Percentiles rank a stretch among this genome's conserved stretches.
These are phyloP conservation scores for Lichenothelia convexa DNA, from an alignment of 495 filamentous ascomycete genomes.

Conservation along the genomic window DNA sequence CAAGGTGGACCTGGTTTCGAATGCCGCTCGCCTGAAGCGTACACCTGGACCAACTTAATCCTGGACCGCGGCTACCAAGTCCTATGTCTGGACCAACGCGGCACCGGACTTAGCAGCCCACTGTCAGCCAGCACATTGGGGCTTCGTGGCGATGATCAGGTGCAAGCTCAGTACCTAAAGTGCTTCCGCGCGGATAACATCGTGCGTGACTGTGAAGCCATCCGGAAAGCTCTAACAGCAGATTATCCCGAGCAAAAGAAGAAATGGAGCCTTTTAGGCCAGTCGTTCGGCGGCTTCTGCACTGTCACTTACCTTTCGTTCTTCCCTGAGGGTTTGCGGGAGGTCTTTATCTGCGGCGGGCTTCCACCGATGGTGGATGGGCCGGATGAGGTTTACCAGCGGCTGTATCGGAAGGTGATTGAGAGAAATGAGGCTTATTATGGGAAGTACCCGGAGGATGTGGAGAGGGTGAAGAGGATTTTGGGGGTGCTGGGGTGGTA, in stretches of 20 bases:
- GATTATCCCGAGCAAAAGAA: slow-evolving; percentile 50
- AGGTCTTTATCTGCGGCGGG: slow-evolving; percentile 71
- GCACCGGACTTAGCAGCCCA: slow-evolving; percentile 68
- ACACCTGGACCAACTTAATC: slow-evolving; percentile 43
- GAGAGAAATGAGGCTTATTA: slow-evolving; percentile 62
- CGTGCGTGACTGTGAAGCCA: slow-evolving; percentile 74
- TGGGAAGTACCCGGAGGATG: slow-evolving; percentile 67
- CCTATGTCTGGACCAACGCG: slow-evolving; percentile 72
- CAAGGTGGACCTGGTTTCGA: slow-evolving; percentile 56
- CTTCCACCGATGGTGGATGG: slow-evolving; percentile 54
- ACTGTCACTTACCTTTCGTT: slow-evolving; percentile 62
- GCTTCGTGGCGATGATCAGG: slow-evolving; percentile 37
- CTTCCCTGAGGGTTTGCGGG: slow-evolving; percentile 55
- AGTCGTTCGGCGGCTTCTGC: slow-evolving; percentile 87
- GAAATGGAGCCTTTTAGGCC: slow-evolving; percentile 70
- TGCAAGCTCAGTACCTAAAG: slow-evolving; percentile 68
- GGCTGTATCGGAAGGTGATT: slow-evolving; percentile 46
- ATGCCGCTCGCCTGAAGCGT: slow-evolving; percentile 53
- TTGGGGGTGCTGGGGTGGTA: slow-evolving; percentile 35
- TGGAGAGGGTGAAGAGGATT: slow-evolving; percentile 48
- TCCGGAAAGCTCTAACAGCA: slow-evolving; percentile 51
- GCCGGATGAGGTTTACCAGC: slow-evolving; percentile 58
- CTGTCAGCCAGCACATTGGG: slow-evolving; percentile 53
- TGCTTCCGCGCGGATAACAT: slow-evolving; percentile 73
- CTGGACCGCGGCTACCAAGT: slow-evolving; percentile 72